Percentiles rank a stretch among this genome's conserved stretches.
These are phyloP conservation scores for Pelargonium myrrhifolium DNA, from an alignment of 441 rosid genomes.

Conservation along the genomic window DNA sequence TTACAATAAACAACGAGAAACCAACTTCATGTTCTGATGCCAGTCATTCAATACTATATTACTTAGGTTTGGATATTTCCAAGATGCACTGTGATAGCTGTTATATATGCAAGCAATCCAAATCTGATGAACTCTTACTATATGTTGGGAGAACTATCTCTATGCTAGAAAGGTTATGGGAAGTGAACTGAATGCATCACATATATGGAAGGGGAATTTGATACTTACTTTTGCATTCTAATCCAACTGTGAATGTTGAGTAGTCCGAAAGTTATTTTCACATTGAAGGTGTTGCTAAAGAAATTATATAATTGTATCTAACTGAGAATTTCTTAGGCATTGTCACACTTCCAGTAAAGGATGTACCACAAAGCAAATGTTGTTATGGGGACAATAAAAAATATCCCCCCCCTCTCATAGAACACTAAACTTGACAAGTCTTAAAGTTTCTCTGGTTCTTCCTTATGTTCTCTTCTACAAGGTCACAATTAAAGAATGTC, in stretches of 20 bases:
- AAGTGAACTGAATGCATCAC: constrained; percentile 1
- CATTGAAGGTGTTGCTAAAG: not conserved
- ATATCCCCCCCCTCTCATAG: not conserved
- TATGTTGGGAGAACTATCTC: not conserved
- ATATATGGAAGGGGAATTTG: not conserved
- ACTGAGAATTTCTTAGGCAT: not conserved
- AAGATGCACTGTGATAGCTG: not conserved
- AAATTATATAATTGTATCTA: not conserved
- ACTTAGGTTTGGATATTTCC: not conserved
- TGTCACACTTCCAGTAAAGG: not conserved
- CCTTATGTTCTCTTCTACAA: not conserved
- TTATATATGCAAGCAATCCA: not conserved
- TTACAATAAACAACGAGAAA: not conserved
- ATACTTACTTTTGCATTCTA: not conserved
- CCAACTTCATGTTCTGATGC: not conserved
- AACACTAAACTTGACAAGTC: not conserved
- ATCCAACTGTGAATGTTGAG: not conserved
- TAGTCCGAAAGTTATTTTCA: not conserved
- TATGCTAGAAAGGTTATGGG: not conserved
- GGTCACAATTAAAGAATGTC: not conserved
- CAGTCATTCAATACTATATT: not conserved
- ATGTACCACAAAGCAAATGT: not conserved
- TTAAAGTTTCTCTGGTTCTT: not conserved
- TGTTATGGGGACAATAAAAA: not conserved
- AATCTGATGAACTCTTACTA: not conserved